Evolutionary conservation across 2,329 filamentous ascomycete species (phyloP).

Genomic region (Annulohypoxylon truncatum): DNA sequence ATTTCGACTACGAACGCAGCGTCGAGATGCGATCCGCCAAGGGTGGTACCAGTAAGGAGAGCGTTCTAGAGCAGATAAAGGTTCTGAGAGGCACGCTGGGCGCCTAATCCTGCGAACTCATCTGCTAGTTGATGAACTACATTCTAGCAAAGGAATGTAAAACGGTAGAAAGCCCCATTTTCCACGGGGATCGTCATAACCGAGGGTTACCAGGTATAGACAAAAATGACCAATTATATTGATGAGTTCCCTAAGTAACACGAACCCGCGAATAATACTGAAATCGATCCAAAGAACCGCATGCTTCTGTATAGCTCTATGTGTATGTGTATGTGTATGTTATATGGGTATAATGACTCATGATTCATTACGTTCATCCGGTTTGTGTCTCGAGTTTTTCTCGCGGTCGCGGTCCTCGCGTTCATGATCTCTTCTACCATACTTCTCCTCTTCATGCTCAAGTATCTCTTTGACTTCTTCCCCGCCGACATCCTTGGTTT

Average conservation of each 20-base stretch:
- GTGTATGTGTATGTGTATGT: constrained; percentile 16
- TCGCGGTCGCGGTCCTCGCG: constrained; percentile 53
- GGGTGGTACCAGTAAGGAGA: constrained; percentile 80
- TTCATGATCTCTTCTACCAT: constrained; percentile 55
- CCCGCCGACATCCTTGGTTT: constrained; percentile 77
- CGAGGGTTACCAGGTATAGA: background rate
- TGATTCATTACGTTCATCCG: constrained; percentile 38
- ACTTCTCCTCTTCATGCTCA: constrained; percentile 62
- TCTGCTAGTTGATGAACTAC: too few species aligned
- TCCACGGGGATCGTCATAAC: background rate
- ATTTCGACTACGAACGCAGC: constrained; percentile 84
- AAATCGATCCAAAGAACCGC: background rate
- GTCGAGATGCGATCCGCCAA: constrained; percentile 82
- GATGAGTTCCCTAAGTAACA: background rate
- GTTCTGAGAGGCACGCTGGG: constrained; percentile 56
- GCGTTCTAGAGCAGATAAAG: constrained; percentile 73
- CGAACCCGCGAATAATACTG: background rate
- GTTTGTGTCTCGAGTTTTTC: constrained; percentile 45
- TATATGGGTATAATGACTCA: constrained; percentile 31
- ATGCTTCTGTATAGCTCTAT: constrained; percentile 26
- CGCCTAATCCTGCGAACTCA: constrained; percentile 24
- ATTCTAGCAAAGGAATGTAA: background rate
- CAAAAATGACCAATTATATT: constrained; percentile 11
- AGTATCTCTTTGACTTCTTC: constrained; percentile 70
- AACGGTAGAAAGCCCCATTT: background rate